Evolutionary conservation across 352 stramenopile species (phyloP).

Genomic region (Globisporangium apiculatum): DNA sequence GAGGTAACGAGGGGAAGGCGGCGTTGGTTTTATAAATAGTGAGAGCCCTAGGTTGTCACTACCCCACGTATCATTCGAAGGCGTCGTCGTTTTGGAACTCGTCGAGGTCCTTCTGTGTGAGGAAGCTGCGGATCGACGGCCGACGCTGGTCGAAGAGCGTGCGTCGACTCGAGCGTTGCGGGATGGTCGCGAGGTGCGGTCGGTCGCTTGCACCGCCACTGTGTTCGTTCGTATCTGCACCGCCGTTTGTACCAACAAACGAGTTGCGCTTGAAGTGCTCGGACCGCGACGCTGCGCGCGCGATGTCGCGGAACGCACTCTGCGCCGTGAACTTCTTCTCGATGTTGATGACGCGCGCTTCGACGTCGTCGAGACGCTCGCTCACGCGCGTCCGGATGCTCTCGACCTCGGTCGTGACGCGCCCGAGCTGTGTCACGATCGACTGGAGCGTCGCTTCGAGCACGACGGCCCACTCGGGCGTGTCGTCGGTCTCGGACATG

Average conservation of each 20-base stretch:
- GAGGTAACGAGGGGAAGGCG: too few species aligned
- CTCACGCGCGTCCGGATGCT: conserved; percentile 36
- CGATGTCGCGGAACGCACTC: conserved; percentile 45
- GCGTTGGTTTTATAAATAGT: too few species aligned
- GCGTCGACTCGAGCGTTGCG: neutral
- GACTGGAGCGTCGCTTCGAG: conserved; percentile 47
- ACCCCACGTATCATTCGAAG: conserved; percentile 16
- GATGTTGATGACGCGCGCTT: conserved; percentile 29
- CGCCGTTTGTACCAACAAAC: neutral
- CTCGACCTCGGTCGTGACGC: conserved; percentile 51
- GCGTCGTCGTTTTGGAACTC: conserved; percentile 39
- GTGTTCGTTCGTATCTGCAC: neutral
- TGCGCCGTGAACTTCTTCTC: conserved; percentile 39
- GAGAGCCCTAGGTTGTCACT: too few species aligned
- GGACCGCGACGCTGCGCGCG: conserved; percentile 14
- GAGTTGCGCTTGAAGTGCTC: conserved; percentile 15
- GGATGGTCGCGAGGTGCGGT: neutral
- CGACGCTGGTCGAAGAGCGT: conserved; percentile 13
- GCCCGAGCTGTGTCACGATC: conserved; percentile 43
- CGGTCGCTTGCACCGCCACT: neutral
- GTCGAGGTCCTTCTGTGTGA: conserved; percentile 48
- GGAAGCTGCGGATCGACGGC: conserved; percentile 54
- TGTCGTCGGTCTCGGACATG: conserved; percentile 11
- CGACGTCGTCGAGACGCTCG: conserved; percentile 32
- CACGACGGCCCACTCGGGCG: conserved; percentile 40